Base-by-base conservation (phyloP, 768 basidiomycete species). In the Clitopilus passeckerianus region DNA sequence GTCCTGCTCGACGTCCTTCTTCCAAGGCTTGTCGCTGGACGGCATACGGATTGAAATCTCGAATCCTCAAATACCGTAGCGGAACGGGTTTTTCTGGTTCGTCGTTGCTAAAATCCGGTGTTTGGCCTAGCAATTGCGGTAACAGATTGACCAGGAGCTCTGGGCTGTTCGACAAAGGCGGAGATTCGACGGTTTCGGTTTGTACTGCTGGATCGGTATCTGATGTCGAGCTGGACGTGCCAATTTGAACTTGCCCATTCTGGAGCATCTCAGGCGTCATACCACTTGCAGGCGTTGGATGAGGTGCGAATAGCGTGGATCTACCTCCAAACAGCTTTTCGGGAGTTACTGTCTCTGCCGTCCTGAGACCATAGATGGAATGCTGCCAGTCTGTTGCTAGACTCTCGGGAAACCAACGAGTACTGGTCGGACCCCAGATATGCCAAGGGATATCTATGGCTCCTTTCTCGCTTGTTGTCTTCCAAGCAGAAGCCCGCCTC, bases 321-420 rank as follows among this genome's bases (percentile, higher is more conserved):
- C 24, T 58, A 14, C 54, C 63, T 54, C 50, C 59, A n/a, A 20
- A 14, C 15, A 58, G 24, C 59, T 56, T 46, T 60, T 65, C 57
- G 58, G 60, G 34, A 65, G 64, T 9, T 5, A 81, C 68, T 61
- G 75, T 78, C 60, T 82, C 83, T 8, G 80, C 75, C 6, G 82
- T 79, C 22, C 81, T 71, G 58, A 79, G 68, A 6, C 83, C 83
- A 63, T 80, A 80, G 27, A 82, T 72, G 18, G 81, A 79, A 62
- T 82, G 79, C 65, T 84, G 80, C 82, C 81, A 83, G 64, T 85
- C 80, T 5, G 79, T 80, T 64, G 73, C 78, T 44, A 80, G 64
- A 53, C 70, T 70, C 63, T 82, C 80, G 57, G 75, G 72, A 62
- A 84, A 84, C 82, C 83, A 84, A 10, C 82, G 77, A 8, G 82